Base-by-base conservation (phyloP, 495 filamentous ascomycete genomes). In the Penicillium coffeae region DNA sequence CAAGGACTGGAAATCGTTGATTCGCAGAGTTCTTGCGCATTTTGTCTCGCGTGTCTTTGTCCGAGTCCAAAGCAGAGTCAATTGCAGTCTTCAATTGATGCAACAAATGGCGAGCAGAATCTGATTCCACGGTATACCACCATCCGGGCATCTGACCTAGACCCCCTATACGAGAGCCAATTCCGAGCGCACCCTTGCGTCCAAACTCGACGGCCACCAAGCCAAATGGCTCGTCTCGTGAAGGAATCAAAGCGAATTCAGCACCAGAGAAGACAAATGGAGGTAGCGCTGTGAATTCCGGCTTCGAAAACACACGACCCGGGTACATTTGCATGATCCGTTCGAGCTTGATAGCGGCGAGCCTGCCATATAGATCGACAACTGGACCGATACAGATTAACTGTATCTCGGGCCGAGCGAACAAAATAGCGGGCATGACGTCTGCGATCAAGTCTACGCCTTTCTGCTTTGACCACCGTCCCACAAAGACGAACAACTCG, bases 201-300 rank as follows among this genome's bases (percentile, higher is more conserved):
- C 86, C 86, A 53, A 89, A 90, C 57, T 90, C 86, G 38, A 90
- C 86, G 22, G 86, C 87, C 3, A 89, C 86, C n/a, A 90, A 66
- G 21, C 86, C 86, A 53, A 90, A 90, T 0, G 86, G 86, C 60
- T 90, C 86, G 51, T 90, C 87, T 47, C 87, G 80, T 15, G 84
- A 88, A 7, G 87, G 86, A 47, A 90, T 89, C 27, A 90, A 70
- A n/a, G 86, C 86, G 50, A 90, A 89, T 42, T 90, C 87, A 14
- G 86, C 85, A 15, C 87, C 87, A 42, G 80, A 85, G 66, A 89
- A 89, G 52, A 90, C 83, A 63, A 78, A 89, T 0, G 84, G 82
- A 12, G 85, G 87, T 1, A 90, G 70, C 0, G 80, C 76, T 0
- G 85, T 89, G 61, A 89, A 89, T 62, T 89, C 82, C 3, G 87